Conservation (phyloP, 192 early-diverging fungal species). For the Backusella westeae region DNA sequence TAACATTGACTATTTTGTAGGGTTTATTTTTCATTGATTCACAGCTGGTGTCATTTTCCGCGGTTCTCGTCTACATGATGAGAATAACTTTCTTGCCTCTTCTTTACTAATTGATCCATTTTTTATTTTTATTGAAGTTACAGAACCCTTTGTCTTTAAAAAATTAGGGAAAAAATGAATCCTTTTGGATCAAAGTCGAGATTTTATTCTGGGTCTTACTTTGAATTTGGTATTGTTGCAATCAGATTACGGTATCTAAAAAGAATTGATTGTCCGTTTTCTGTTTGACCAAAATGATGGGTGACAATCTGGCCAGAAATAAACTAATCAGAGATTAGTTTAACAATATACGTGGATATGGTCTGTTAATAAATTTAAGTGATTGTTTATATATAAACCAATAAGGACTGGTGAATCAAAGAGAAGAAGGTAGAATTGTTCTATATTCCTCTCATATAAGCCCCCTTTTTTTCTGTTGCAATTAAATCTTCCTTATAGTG, state of each 20-base stretch:
- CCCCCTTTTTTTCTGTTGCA: no score
- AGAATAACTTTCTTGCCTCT: neutral
- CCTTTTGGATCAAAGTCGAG: neutral
- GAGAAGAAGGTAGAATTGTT: no score
- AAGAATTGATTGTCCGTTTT: neutral
- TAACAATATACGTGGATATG: no score
- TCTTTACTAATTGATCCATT: neutral
- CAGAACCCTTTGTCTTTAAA: neutral
- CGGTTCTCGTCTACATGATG: neutral
- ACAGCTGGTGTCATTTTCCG: neutral
- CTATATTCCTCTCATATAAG: no score
- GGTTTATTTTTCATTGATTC: neutral
- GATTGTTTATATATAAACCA: no score
- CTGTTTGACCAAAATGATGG: neutral
- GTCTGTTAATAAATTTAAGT: no score
- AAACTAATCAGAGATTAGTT: no score
- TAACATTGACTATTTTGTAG: neutral
- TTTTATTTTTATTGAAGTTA: neutral
- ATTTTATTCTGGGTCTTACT: neutral
- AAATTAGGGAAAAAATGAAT: neutral
- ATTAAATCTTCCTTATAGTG: no score
- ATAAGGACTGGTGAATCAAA: no score
- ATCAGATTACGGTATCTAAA: neutral
- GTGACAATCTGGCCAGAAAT: no score
- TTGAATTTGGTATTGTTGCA: constrained; percentile 4